Evolutionary conservation across 306 rosid species (phyloP), one percentile per base, ranked within the genome.

Genomic region (Castanopsis chinensis): DNA sequence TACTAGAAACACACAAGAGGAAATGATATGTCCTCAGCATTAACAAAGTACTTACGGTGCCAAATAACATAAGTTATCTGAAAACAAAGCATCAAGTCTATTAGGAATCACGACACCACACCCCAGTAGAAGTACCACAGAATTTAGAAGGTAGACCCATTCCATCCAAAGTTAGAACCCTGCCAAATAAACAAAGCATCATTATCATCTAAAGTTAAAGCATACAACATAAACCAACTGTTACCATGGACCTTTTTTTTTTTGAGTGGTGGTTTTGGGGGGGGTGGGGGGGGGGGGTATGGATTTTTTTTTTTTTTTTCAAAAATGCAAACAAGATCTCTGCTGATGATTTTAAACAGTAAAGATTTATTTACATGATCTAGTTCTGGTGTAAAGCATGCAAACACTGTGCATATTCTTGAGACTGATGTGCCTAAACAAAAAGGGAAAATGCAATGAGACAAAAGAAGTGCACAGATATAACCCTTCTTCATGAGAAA

Each of bases 381-480:
- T 92, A 92, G 94, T 89, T 86, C 94, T 92, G 96, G 92, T 92
- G 97, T 89, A 92, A 89, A 88, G 94, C 93, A 90, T 89, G 92
- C 76, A 93, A 87, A 90, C 93, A 91, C 86, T 92, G 88, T 81
- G 93, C 96, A 88, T 90, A 82, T 88, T 91, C 95, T 92, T 90
- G 96, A 88, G 84, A 86, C 82, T 84, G 89, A 82, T 87, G 78
- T 75, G 88, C 91, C 98, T 88, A 90, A 90, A 86, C 91, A 92
- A 88, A 85, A 81, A 86, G 86, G 88, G 89, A 85, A 67, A 83
- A 81, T 91, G 92, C 92, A 84, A 90, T 84, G 87, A 86, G 89
- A 87, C 85, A 83, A 88, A 77, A 80, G 63, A 69, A 52, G 74
- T 80, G 85, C 87, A 85, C 41, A 79, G 59, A 10, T 75, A 57